Evolutionary conservation across 2,329 filamentous ascomycete genomes (phyloP), one percentile per base, ranked within the genome.

Genomic region (Colletotrichum sansevieriae): DNA sequence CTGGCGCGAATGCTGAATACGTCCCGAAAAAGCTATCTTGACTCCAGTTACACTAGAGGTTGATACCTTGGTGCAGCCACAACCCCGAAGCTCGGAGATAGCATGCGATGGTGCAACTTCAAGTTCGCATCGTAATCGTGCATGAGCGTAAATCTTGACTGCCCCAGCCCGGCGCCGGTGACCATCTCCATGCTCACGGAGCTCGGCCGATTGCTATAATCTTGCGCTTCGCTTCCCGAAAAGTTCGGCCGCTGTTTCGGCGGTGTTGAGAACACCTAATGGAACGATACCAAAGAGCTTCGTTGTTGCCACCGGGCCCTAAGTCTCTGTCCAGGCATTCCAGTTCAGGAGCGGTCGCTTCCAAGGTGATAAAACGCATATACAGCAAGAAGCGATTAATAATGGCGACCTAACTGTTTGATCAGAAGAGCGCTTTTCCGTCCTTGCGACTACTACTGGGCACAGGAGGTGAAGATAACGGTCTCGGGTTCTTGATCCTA

Each of bases 11-110:
- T 8, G 25, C 35, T 76, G 73, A 85, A 68, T 0, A 85, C 72
- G 12, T 85, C 81, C 15, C 74, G 75, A 1, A 85, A 67, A 1
- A 85, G 71, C 58, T 84, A 82, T 61, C 78, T 81, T 33, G 79
- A 81, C 70, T 85, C 84, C 6, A 85, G 75, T 10, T 84, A 81
- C 70, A 84, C 83, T 0, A 86, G 71, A 0, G 77, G 74, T 15
- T 75, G 75, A 64, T 84, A 85, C 0, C 76, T 77, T 2, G 72
- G 72, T 54, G 59, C 78, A 44, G 74, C 77, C 67, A 70, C 72
- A 0, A 68, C 52, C 3, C 71, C 75, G 0, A 81, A 77, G 15
- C 79, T 74, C 15, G 76, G 78, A 18, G 74, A 78, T 67, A 78
- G 77, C 72, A 84, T 73, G 5, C 77, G 76, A 51, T 82, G 79